Evolutionary conservation across 805 yeast species (phyloP).

Genomic region (Candida alai): DNA sequence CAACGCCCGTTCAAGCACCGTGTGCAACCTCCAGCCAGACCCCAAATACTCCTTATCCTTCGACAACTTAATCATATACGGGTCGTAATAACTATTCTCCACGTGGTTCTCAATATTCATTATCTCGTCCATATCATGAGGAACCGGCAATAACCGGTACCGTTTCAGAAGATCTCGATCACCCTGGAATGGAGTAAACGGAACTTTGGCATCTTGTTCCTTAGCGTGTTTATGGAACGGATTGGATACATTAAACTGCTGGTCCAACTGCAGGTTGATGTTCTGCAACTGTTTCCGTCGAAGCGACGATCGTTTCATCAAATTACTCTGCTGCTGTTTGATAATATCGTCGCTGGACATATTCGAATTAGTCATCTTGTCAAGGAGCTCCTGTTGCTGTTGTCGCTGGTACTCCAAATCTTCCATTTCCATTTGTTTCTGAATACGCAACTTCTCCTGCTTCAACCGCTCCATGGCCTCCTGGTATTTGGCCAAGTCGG

Average conservation of each 20-base stretch:
- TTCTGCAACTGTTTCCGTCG: conserved; percentile 58
- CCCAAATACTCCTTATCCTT: conserved; percentile 70
- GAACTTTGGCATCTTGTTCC: conserved; percentile 31
- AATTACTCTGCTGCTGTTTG: conserved; percentile 31
- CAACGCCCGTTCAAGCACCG: conserved; percentile 69
- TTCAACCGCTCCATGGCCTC: conserved; percentile 46
- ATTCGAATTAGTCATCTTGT: conserved; percentile 30
- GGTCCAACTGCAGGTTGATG: conserved; percentile 54
- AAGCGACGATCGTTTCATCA: conserved; percentile 60
- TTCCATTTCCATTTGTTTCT: conserved; percentile 52
- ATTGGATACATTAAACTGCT: conserved; percentile 29
- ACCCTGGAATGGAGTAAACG: conserved; percentile 94
- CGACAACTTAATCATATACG: conserved; percentile 46
- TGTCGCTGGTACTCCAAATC: conserved; percentile 37
- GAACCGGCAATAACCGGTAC: conserved; percentile 42
- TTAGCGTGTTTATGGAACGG: conserved; percentile 18
- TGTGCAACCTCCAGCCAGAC: conserved; percentile 75
- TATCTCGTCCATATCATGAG: conserved; percentile 20
- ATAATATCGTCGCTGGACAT: conserved; percentile 38
- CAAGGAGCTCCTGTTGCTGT: conserved; percentile 40
- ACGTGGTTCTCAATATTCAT: conserved; percentile 19
- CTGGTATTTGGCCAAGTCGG: conserved; percentile 68
- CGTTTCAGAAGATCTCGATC: conserved; percentile 61
- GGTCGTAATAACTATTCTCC: conserved; percentile 30
- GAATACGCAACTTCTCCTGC: conserved; percentile 67